These are phyloP conservation scores for Furcasterigmium sp. DNA, from an alignment of 2,329 filamentous ascomycete genomes.

Conservation along the genomic window DNA sequence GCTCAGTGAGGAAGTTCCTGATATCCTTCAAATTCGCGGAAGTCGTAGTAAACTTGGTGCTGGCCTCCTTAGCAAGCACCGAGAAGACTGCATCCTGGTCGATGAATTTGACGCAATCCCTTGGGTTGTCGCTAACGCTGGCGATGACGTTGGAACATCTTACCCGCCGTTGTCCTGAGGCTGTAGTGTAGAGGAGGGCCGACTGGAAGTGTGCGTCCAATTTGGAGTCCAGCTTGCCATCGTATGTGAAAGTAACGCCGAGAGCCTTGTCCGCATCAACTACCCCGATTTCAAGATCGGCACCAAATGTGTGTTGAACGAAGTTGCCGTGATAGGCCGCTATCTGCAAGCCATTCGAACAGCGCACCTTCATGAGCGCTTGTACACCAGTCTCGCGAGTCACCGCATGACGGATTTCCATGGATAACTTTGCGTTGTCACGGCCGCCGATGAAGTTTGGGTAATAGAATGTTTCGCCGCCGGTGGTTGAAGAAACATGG, in stretches of 20 bases:
- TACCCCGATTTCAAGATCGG: constrained; percentile 88
- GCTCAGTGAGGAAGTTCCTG: constrained; percentile 76
- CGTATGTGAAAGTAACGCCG: constrained; percentile 86
- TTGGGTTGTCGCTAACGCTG: constrained; percentile 78
- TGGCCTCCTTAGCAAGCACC: constrained; percentile 89
- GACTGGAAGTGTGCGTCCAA: constrained; percentile 97
- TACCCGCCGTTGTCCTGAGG: constrained; percentile 81
- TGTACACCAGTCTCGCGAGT: constrained; percentile 91
- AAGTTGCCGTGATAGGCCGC: constrained; percentile 96
- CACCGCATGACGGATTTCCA: constrained; percentile 81
- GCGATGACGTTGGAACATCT: constrained; percentile 92
- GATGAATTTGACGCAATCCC: constrained; percentile 85
- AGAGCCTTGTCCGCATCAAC: constrained; percentile 93
- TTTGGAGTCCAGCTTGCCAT: constrained; percentile 95
- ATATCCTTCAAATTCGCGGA: constrained; percentile 80
- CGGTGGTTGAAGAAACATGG: constrained; percentile 81
- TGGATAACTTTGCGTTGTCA: constrained; percentile 76
- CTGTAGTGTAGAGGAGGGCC: constrained; percentile 89
- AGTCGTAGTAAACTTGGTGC: constrained; percentile 68
- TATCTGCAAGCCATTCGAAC: constrained; percentile 92
- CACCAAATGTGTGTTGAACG: constrained; percentile 89
- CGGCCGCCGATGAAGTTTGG: constrained; percentile 89
- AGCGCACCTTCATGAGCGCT: constrained; percentile 96
- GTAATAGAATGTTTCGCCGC: constrained; percentile 94
- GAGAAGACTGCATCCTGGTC: constrained; percentile 91